Conservation (phyloP, 2,329 filamentous ascomycete genomes). For the Aspergillus sp. region DNA sequence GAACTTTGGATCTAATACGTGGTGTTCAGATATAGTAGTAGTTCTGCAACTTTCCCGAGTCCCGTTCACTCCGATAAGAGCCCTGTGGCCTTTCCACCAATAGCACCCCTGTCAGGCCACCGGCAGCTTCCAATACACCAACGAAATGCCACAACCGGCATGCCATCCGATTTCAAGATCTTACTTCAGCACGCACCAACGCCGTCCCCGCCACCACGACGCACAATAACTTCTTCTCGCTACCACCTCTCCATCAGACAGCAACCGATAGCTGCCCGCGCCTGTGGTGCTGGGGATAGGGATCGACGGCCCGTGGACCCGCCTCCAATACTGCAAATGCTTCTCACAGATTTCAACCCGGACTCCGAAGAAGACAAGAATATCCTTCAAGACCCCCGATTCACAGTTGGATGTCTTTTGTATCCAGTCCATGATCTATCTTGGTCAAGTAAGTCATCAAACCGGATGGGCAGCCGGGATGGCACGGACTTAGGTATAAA, state of each 20-base stretch:
- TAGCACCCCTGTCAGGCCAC: constrained; percentile 12
- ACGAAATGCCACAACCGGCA: constrained; percentile 23
- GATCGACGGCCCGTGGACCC: constrained; percentile 49
- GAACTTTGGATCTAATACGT: constrained; percentile 18
- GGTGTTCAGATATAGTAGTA: constrained; percentile 26
- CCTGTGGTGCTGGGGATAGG: constrained; percentile 48
- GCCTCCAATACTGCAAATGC: constrained; percentile 48
- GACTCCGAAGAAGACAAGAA: constrained; percentile 36
- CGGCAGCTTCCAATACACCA: constrained; percentile 15
- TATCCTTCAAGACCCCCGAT: constrained; percentile 40
- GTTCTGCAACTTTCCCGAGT: constrained; percentile 27
- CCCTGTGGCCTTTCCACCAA: constrained; percentile 15
- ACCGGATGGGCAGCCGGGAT: not conserved
- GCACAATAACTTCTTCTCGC: constrained; percentile 26
- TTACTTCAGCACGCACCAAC: constrained; percentile 33
- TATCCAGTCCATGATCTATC: constrained; percentile 31
- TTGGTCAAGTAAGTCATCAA: not conserved
- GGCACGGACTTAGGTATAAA: not conserved
- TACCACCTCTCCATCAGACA: constrained; percentile 46
- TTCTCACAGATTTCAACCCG: constrained; percentile 46
- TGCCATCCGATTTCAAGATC: constrained; percentile 39
- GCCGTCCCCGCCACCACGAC: constrained; percentile 24
- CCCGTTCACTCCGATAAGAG: constrained; percentile 31
- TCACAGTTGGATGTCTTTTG: constrained; percentile 46
- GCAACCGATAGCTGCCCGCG: constrained; percentile 47